Percentiles rank a stretch among this genome's conserved stretches.
Conservation (phyloP, 176 grass and related monocot genomes). For the Tuctoria greenei region DNA sequence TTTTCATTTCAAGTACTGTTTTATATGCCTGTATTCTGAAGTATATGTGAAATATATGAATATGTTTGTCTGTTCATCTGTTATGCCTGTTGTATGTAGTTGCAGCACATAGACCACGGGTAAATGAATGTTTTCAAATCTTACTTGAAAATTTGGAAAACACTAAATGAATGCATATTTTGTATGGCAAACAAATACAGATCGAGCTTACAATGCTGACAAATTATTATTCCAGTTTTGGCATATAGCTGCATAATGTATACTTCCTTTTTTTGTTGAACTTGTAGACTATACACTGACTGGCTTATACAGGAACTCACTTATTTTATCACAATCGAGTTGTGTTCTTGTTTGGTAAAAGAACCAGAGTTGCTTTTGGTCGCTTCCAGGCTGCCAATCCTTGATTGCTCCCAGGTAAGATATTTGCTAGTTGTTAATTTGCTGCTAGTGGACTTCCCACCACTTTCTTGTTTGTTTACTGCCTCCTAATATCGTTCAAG, state of each 20-base stretch:
- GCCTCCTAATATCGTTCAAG: background rate
- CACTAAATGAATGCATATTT: background rate
- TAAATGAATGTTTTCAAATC: constrained; percentile 3
- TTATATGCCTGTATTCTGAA: background rate
- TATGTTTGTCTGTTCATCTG: constrained; percentile 15
- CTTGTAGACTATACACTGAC: background rate
- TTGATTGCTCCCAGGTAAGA: constrained; percentile 10
- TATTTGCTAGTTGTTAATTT: no score
- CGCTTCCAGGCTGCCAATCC: background rate
- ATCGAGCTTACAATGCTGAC: background rate
- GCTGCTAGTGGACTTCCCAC: background rate
- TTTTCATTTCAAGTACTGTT: background rate
- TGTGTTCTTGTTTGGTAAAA: background rate
- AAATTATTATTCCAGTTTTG: background rate
- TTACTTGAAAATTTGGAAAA: background rate
- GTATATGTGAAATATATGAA: background rate
- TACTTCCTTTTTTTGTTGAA: constrained; percentile 2
- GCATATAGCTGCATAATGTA: background rate
- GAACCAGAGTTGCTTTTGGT: background rate
- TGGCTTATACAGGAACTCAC: background rate
- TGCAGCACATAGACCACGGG: background rate
- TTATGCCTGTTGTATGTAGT: background rate
- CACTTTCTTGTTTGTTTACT: constrained; percentile 1
- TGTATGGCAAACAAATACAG: background rate
- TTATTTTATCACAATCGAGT: background rate